Evolutionary conservation across 495 filamentous ascomycete species (phyloP).

Genomic region (Aspergillus mulundensis): DNA sequence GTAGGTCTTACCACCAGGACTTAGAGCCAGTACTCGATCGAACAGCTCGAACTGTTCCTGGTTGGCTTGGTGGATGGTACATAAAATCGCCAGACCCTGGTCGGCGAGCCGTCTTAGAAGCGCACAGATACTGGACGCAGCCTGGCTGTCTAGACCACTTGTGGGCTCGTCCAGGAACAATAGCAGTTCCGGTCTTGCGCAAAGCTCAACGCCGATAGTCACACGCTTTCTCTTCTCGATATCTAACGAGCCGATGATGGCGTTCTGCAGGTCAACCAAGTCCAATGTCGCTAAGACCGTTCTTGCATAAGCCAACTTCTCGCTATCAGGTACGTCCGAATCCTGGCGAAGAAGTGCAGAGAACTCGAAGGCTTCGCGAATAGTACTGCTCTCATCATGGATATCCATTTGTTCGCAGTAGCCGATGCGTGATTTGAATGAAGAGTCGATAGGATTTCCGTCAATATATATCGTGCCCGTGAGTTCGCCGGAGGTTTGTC

Average conservation of each 20-base stretch:
- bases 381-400: constrained; percentile 75
- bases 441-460: constrained; percentile 57
- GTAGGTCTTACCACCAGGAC: constrained; percentile 59
- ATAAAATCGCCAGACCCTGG: constrained; percentile 58
- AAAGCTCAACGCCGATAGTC: constrained; percentile 81
- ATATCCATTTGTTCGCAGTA: constrained; percentile 88
- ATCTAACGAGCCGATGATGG: constrained; percentile 72
- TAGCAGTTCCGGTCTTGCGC: constrained; percentile 66
- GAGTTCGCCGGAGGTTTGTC: constrained; percentile 75
- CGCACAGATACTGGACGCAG: constrained; percentile 65
- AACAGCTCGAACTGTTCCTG: constrained; percentile 84
- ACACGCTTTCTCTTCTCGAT: constrained; percentile 60
- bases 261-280: constrained; percentile 77
- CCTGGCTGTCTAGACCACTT: constrained; percentile 71
- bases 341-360: constrained; percentile 79
- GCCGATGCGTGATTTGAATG: constrained; percentile 75
- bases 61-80: constrained; percentile 71
- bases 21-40: constrained; percentile 63
- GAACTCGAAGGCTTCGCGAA: constrained; percentile 83
- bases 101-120: constrained; percentile 67
- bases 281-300: constrained; percentile 75
- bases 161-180: constrained; percentile 72
- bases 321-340: constrained; percentile 55
- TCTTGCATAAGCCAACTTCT: constrained; percentile 81
- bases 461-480: constrained; percentile 70